These are phyloP conservation scores for Globisporangium lucens DNA, from an alignment of 352 stramenopile species.

Conservation along the genomic window DNA sequence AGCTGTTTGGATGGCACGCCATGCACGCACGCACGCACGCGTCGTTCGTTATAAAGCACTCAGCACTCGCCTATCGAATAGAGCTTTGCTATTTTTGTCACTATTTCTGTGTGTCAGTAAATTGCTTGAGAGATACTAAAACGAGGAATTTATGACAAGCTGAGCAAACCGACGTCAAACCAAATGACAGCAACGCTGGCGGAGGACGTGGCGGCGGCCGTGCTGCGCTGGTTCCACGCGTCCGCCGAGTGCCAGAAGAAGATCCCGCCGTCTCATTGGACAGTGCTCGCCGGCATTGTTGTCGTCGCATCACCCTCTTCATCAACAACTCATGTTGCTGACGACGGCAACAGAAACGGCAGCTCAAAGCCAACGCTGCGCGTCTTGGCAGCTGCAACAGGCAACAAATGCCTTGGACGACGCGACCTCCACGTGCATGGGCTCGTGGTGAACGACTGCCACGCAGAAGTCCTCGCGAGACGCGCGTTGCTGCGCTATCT, in stretches of 20 bases:
- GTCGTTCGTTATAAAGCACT: not conserved
- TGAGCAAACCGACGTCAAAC: too few relatives aligned
- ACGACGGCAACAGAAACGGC: not conserved
- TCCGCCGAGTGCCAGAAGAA: constrained; percentile 59
- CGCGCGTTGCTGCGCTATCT: constrained; percentile 84
- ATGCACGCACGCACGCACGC: not conserved
- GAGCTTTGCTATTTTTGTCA: constrained; percentile 10
- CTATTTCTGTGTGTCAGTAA: constrained; percentile 1
- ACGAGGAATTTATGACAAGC: not conserved
- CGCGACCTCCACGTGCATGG: constrained; percentile 64
- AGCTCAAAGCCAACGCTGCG: constrained; percentile 23
- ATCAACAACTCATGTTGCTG: not conserved
- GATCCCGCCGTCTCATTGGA: constrained; percentile 49
- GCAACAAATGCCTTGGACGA: constrained; percentile 79
- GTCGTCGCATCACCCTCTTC: constrained; percentile 17
- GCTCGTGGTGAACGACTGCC: constrained; percentile 89
- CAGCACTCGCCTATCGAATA: not conserved
- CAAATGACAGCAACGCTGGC: constrained; percentile 14
- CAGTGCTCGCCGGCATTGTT: constrained; percentile 59
- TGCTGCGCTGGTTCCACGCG: constrained; percentile 58
- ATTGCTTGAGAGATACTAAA: not conserved
- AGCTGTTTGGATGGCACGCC: not conserved
- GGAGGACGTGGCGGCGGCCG: constrained; percentile 36
- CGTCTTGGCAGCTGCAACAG: constrained; percentile 55
- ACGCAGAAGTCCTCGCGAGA: constrained; percentile 90